Conservation (phyloP, 768 basidiomycete genomes). For the Trametes meyenii region DNA sequence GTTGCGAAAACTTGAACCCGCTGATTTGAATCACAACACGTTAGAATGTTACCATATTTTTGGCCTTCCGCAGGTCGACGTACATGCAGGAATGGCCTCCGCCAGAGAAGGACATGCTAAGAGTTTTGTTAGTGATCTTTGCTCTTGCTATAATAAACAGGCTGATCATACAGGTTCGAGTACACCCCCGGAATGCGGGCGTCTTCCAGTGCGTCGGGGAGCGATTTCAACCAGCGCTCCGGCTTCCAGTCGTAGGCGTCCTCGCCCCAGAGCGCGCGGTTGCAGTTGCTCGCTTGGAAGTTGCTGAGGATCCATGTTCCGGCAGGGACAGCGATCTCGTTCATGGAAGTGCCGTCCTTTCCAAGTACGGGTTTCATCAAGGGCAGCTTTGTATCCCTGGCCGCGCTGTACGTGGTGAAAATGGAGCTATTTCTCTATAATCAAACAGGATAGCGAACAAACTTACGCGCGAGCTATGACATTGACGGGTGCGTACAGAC, state of each 20-base stretch:
- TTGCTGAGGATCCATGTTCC: slow-evolving; percentile 43
- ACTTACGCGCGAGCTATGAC: slow-evolving; percentile 11
- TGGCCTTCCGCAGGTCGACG: not conserved
- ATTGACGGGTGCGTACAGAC: slow-evolving; percentile 41
- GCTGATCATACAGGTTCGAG: slow-evolving; percentile 19
- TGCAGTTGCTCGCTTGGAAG: slow-evolving; percentile 43
- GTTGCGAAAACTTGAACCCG: slow-evolving; percentile 29
- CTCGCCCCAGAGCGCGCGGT: slow-evolving; percentile 46
- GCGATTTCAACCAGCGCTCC: slow-evolving; percentile 43
- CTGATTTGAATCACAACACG: not conserved
- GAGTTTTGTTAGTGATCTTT: not conserved
- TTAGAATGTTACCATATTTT: too few relatives aligned
- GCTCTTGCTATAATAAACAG: not conserved
- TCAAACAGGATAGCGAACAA: not conserved
- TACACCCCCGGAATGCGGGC: slow-evolving; percentile 25
- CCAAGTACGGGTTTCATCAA: slow-evolving; percentile 17
- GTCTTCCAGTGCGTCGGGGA: slow-evolving; percentile 11
- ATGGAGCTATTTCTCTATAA: not conserved
- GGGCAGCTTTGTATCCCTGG: slow-evolving; percentile 38
- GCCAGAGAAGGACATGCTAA: slow-evolving; percentile 31
- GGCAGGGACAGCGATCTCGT: slow-evolving; percentile 38
- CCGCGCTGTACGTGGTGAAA: not conserved
- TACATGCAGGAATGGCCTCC: slow-evolving; percentile 30
- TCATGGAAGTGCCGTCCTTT: slow-evolving; percentile 15
- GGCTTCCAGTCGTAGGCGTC: slow-evolving; percentile 47